Percentiles rank a stretch among this genome's conserved stretches.
phyloP scores from a whole-genome alignment of 2,329 filamentous ascomycete genomes.

The Cladosporium phlei region DNA sequence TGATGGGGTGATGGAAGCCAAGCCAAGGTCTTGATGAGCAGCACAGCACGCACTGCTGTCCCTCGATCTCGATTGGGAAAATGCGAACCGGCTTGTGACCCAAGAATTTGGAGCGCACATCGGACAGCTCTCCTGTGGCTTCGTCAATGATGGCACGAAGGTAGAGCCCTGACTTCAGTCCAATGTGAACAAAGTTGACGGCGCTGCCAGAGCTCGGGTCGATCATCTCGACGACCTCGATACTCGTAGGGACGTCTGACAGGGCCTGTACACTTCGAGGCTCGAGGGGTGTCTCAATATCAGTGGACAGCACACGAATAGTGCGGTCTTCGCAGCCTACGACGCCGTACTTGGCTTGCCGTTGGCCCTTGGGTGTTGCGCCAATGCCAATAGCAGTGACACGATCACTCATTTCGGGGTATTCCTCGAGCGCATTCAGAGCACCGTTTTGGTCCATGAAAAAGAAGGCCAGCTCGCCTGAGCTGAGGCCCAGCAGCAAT shows the following conservation, averaged over 20 bases:
- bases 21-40: constrained; percentile 94
- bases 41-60: constrained; percentile 68
- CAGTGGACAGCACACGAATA: constrained; percentile 62
- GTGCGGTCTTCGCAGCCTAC: constrained; percentile 97
- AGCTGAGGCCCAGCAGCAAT: constrained; percentile 88
- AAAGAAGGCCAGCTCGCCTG: constrained; percentile 95
- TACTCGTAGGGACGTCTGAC: constrained; percentile 79
- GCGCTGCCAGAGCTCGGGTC: constrained; percentile 86
- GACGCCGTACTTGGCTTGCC: constrained; percentile 86
- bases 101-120: constrained; percentile 90
- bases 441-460: constrained; percentile 95
- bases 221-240: constrained; percentile 92
- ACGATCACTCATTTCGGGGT: constrained; percentile 89
- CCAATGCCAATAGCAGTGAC: constrained; percentile 93
- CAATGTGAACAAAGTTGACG: constrained; percentile 92
- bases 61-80: constrained; percentile 84
- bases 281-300: constrained; percentile 72
- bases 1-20: constrained; percentile 83
- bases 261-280: constrained; percentile 92
- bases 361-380: constrained; percentile 81
- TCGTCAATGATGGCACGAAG: constrained; percentile 92
- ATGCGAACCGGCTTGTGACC: constrained; percentile 86
- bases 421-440: constrained; percentile 68
- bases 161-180: constrained; percentile 91
- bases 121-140: constrained; percentile 88